Evolutionary conservation across 2,329 filamentous ascomycete species (phyloP), one percentile per base, ranked within the genome.

Genomic region (Nemania abortiva): DNA sequence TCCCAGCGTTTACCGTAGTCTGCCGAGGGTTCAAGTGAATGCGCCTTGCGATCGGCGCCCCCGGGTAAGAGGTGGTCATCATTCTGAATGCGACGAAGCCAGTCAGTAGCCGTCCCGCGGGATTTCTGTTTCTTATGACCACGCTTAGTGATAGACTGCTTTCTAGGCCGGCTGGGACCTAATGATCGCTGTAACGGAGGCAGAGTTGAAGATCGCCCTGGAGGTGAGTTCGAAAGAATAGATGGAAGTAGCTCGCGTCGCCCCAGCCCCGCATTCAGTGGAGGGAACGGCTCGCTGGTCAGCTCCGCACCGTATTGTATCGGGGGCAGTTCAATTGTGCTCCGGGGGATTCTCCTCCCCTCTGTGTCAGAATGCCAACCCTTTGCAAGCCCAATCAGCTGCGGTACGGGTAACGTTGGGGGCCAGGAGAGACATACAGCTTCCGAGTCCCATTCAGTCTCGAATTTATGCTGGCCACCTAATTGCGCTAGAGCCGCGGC

Each of bases 1-100:
- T 97, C 94, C 96, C 95, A 98, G 76, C 95, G 88, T 83, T 96
- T 97, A 73, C 93, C 94, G 81, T 92, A 92, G 68, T 92, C 91
- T 22, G 89, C 90, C 65, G 91, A 88, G 27, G 95, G 94, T 81
- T 98, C 95, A 50, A 93, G 93, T 18, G 94, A 97, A 73, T 92
- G 88, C 65, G 94, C 93, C 82, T 97, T 97, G 71, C 93, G 88
- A 75, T 93, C 90, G 75, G 91, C 90, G 66, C 91, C 88, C 77
- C 84, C 84, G 13, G 85, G 84, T 71, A 91, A 91, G 72, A 93
- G 85, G 70, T 92, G 88, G 65, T 89, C 86, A 54, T 89, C 86
- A 71, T 88, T 88, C 71, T 89, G 87, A 24, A 89, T 85, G 52
- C 86, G 82, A 34, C 85, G 85, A 53, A 89, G 80, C 83, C 92